Base-by-base conservation (phyloP, 2,329 filamentous ascomycete species). In the Leptosphaerulina australis region DNA sequence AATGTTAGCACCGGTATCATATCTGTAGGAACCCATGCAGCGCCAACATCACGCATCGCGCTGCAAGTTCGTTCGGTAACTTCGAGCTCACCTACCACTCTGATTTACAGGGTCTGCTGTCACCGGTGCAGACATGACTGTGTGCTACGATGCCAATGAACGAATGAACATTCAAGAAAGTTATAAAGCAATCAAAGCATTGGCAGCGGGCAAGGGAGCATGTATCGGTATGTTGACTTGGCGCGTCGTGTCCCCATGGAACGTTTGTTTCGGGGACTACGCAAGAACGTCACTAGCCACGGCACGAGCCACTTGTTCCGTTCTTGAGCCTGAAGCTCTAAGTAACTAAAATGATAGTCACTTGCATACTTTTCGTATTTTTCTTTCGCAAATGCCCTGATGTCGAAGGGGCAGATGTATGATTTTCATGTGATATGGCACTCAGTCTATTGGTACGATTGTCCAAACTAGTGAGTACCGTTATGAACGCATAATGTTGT, bases 241-340 rank as follows among this genome's bases (percentile, higher is more conserved):
- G 68, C 66, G 64, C 60, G 58, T 68, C 68, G 68, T 71, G 68
- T 60, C 67, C 67, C 64, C 41, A 66, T 60, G 31, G 29, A 43
- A 35, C 37, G 24, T 28, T 37, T 33, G 56, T 62, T 64, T 60
- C 62, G 59, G 52, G 24, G 29, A 58, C 56, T 52, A 53, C 53
- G 58, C 60, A 56, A 59, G 60, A 59, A 57, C 54, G 48, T 55
- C 59, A 63, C 59, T 45, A 66, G 63, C 64, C 62, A 64, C 56
- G 43, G 44, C 50, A 52, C 51, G 29, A 52, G 55, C 55, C 59
- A 59, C 53, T 18, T 45, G 49, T 26, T 31, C 33, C 44, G 22
- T 26, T 20, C 31, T 11, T 15, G 28, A 25, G n/a, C n/a, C 31
- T 43, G 43, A 52, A 34, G 34, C 35, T 28, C 11, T 22, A 24